These are phyloP conservation scores for Amanita jacksonii DNA, from an alignment of 768 basidiomycete genomes.

Conservation along the genomic window DNA sequence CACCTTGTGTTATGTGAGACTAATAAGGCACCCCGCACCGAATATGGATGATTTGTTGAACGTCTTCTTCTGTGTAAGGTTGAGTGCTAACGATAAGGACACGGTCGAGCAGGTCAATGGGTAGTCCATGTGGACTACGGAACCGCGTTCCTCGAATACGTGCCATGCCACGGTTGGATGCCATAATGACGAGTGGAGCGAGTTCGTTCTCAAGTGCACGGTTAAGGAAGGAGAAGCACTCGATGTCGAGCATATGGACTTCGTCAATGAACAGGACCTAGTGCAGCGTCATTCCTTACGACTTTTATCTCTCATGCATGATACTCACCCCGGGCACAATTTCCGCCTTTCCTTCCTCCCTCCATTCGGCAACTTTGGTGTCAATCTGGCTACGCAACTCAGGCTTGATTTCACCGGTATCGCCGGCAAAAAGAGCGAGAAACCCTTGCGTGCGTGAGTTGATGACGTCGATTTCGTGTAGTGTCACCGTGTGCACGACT, in stretches of 20 bases:
- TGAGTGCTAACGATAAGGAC: conserved; percentile 94
- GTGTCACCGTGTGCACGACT: conserved; percentile 92
- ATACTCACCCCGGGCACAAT: conserved; percentile 85
- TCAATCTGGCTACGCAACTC: conserved; percentile 96
- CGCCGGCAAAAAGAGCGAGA: conserved; percentile 88
- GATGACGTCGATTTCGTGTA: conserved; percentile 99
- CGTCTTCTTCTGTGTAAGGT: conserved; percentile 74
- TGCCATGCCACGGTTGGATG: conserved; percentile 91
- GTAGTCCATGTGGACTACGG: conserved; percentile 90
- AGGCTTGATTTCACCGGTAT: conserved; percentile 98
- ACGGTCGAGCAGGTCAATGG: conserved; percentile 89
- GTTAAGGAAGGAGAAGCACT: conserved; percentile 98
- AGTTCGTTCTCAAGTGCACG: conserved; percentile 91
- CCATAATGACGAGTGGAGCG: conserved; percentile 96
- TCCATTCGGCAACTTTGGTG: conserved; percentile 93
- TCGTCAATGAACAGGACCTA: conserved; percentile 99
- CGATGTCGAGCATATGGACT: conserved; percentile 99
- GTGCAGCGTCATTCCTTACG: conserved; percentile 94
- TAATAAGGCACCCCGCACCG: conserved; percentile 37
- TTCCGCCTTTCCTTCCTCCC: conserved; percentile 97
- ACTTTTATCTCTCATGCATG: conserved; percentile 84
- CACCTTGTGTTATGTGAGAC: conserved; percentile 4
- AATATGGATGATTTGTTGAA: conserved; percentile 88
- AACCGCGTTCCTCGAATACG: conserved; percentile 93
- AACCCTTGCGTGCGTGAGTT: conserved; percentile 98